A percentile compares a stretch with the other conserved stretches of the same genome.
These are phyloP conservation scores for Xylaria curta DNA, from an alignment of 495 filamentous ascomycete genomes.

Conservation along the genomic window DNA sequence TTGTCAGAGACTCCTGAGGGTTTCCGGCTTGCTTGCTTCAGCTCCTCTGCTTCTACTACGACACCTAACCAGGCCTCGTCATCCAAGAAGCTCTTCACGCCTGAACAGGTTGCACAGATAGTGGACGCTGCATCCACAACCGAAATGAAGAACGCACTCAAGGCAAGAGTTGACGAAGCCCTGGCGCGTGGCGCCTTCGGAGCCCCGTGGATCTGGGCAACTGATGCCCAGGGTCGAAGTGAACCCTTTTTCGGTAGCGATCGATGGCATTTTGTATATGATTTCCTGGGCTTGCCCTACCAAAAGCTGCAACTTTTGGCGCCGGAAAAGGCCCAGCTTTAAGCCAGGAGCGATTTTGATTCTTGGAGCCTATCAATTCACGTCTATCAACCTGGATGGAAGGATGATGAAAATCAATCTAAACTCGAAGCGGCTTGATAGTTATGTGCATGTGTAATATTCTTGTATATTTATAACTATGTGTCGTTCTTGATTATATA, in stretches of 20 bases:
- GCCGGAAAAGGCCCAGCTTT: constrained; percentile 13
- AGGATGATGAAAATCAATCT: background rate
- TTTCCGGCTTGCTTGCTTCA: constrained; percentile 25
- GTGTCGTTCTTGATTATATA: constrained; percentile 12
- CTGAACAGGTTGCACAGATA: constrained; percentile 54
- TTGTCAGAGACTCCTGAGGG: constrained; percentile 33
- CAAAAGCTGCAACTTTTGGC: constrained; percentile 27
- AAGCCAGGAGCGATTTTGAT: background rate
- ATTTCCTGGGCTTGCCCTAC: constrained; percentile 48
- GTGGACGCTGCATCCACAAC: constrained; percentile 52
- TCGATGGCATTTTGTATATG: constrained; percentile 58
- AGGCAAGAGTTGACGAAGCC: constrained; percentile 62
- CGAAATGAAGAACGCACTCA: constrained; percentile 65
- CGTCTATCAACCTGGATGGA: background rate
- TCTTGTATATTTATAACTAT: background rate
- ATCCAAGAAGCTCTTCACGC: constrained; percentile 35
- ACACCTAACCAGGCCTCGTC: background rate
- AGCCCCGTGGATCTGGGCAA: constrained; percentile 77
- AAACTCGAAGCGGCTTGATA: background rate
- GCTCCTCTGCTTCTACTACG: constrained; percentile 3
- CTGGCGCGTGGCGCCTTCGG: constrained; percentile 73
- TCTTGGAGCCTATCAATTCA: background rate
- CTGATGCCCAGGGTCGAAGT: constrained; percentile 59
- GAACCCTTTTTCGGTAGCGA: constrained; percentile 84
- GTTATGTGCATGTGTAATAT: background rate